These are phyloP conservation scores for Eucalyptus grandis DNA, from an alignment of 345 rosid species.

Conservation along the genomic window DNA sequence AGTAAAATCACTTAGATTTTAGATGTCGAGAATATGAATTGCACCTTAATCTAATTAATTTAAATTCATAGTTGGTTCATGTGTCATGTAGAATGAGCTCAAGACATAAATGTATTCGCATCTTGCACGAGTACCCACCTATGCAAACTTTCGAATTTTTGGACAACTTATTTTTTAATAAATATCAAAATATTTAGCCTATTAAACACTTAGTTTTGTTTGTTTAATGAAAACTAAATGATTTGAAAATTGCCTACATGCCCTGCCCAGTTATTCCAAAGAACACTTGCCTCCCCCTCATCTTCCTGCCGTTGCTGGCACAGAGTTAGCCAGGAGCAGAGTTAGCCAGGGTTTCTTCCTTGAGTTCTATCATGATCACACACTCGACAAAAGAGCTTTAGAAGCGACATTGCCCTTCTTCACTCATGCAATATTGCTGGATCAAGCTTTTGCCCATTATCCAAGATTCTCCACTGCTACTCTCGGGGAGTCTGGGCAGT, in stretches of 20 bases:
- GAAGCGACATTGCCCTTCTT: neutral
- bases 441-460: neutral
- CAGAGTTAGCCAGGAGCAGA: neutral
- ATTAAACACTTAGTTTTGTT: neutral
- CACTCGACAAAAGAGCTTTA: neutral
- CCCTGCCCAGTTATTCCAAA: neutral
- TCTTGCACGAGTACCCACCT: neutral
- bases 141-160: neutral
- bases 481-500: fast-evolving
- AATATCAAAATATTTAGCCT: neutral
- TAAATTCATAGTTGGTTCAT: neutral
- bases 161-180: neutral
- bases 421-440: neutral
- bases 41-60: neutral
- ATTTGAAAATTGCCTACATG: fast-evolving
- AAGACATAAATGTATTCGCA: neutral
- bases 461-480: neutral
- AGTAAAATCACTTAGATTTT: neutral
- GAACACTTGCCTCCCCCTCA: neutral
- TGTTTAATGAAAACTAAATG: neutral
- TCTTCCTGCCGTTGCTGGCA: neutral
- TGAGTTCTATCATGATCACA: neutral
- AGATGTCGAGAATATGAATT: neutral
- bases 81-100: neutral
- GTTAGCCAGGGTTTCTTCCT: neutral